These are phyloP conservation scores for Sechiopsis laciniata DNA, from an alignment of 306 rosid species.

Conservation along the genomic window DNA sequence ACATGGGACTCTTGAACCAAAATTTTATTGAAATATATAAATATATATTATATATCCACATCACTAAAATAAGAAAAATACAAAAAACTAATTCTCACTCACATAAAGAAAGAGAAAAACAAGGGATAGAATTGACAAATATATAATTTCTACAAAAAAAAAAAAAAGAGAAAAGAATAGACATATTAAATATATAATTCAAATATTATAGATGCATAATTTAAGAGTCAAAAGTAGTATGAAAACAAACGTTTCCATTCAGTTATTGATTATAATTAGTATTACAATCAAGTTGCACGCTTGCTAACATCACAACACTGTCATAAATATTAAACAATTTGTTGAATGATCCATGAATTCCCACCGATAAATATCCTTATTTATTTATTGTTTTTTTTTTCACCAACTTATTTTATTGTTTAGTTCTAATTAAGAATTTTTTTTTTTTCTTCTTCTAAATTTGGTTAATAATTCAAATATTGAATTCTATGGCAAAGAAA, in stretches of 20 bases:
- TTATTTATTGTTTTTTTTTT: too few relatives aligned
- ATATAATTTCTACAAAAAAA: neutral
- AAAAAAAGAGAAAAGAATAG: neutral
- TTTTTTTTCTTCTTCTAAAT: too few relatives aligned
- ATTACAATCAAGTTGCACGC: neutral
- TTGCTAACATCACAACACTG: neutral
- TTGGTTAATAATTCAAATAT: too few relatives aligned
- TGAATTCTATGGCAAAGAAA: too few relatives aligned
- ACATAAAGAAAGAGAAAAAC: neutral
- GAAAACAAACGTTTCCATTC: neutral
- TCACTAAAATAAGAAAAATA: slow-evolving; percentile 7
- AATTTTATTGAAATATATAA: neutral
- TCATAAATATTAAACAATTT: neutral
- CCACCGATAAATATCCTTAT: too few relatives aligned
- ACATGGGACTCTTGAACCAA: neutral
- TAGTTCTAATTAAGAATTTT: too few relatives aligned
- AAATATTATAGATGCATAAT: neutral
- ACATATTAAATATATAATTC: neutral
- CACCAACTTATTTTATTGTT: too few relatives aligned
- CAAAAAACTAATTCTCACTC: neutral
- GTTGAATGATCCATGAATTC: too few relatives aligned
- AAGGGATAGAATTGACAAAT: slow-evolving; percentile 10
- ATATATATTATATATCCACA: neutral
- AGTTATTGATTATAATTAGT: neutral
- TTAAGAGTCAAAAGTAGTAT: too few relatives aligned